Percentiles rank a stretch among this genome's conserved stretches.
Evolutionary conservation across 164 flowering plant genomes (phyloP).

Genomic region (Vitis amurensis): DNA sequence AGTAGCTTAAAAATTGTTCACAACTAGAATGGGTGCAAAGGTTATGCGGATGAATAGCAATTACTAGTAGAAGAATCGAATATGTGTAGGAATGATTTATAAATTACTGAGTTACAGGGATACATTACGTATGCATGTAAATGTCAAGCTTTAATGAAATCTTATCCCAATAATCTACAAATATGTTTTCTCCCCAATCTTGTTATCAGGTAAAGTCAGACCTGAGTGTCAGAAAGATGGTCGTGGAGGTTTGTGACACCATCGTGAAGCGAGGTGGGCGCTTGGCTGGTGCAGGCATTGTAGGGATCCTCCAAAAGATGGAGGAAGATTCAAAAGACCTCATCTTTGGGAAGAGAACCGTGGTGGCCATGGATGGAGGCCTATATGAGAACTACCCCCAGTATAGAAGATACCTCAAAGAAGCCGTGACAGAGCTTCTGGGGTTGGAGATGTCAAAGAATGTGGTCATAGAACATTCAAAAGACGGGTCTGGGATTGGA

Average conservation of each 20-base stretch:
- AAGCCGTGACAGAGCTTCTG: slow-evolving; percentile 67
- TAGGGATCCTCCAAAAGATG: slow-evolving; percentile 82
- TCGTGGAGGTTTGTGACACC: slow-evolving; percentile 68
- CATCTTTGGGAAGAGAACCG: slow-evolving; percentile 65
- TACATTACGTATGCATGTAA: neutral
- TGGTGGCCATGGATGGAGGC: slow-evolving; percentile 93
- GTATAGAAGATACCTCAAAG: slow-evolving; percentile 63
- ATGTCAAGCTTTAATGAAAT: neutral
- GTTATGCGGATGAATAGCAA: neutral
- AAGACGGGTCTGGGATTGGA: slow-evolving; percentile 92
- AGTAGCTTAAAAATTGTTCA: neutral
- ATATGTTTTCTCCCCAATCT: neutral
- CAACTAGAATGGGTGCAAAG: neutral
- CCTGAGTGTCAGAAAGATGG: slow-evolving; percentile 45
- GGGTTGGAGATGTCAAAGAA: slow-evolving; percentile 58
- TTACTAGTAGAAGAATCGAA: too few species aligned
- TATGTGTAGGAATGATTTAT: too few species aligned
- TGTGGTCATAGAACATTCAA: slow-evolving; percentile 70
- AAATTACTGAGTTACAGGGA: neutral
- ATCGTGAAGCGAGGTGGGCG: slow-evolving; percentile 77
- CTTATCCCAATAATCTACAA: neutral
- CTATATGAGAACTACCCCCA: slow-evolving; percentile 77
- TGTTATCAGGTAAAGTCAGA: slow-evolving; percentile 44
- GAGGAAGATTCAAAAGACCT: slow-evolving; percentile 64
- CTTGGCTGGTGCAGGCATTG: slow-evolving; percentile 91